These are phyloP conservation scores for Chytriomyces sp. DNA, from an alignment of 192 early-diverging fungal species.

Conservation along the genomic window DNA sequence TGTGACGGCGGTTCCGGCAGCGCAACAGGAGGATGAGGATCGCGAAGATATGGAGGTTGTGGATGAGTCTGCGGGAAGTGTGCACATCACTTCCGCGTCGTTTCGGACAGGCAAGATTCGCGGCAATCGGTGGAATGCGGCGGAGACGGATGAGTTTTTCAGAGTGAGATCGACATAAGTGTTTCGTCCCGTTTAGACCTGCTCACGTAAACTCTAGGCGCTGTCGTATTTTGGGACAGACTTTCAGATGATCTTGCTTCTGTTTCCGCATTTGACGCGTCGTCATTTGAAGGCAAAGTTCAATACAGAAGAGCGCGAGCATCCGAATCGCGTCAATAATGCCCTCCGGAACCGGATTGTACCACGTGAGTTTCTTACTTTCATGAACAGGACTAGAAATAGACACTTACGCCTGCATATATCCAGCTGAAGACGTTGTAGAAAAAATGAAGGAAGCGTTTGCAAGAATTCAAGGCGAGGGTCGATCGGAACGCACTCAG, in stretches of 20 bases:
- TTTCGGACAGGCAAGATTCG: not conserved
- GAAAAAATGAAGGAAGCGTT: not conserved
- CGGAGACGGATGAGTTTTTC: slow-evolving; percentile 14
- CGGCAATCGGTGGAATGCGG: slow-evolving; percentile 1
- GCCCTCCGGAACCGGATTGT: not conserved
- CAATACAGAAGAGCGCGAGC: slow-evolving; percentile 5
- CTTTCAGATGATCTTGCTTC: slow-evolving; percentile 9
- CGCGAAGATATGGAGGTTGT: slow-evolving; percentile 21
- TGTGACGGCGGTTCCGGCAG: not conserved
- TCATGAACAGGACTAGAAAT: not conserved
- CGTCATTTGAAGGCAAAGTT: slow-evolving; percentile 27
- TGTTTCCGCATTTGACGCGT: slow-evolving; percentile 7
- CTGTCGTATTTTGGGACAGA: slow-evolving; percentile 22
- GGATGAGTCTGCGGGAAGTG: slow-evolving; percentile 1
- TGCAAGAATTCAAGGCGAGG: not conserved
- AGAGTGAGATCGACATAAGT: not conserved
- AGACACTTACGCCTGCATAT: not conserved
- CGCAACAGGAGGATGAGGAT: not conserved
- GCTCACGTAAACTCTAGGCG: not conserved
- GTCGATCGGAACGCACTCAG: not conserved
- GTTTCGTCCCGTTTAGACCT: not conserved
- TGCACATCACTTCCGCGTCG: not conserved
- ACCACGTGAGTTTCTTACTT: not conserved
- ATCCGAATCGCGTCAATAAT: not conserved
- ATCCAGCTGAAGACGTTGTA: slow-evolving; percentile 1